Conservation (phyloP, 1,139 yeast genomes). For the Lodderomyces elongisporus region DNA sequence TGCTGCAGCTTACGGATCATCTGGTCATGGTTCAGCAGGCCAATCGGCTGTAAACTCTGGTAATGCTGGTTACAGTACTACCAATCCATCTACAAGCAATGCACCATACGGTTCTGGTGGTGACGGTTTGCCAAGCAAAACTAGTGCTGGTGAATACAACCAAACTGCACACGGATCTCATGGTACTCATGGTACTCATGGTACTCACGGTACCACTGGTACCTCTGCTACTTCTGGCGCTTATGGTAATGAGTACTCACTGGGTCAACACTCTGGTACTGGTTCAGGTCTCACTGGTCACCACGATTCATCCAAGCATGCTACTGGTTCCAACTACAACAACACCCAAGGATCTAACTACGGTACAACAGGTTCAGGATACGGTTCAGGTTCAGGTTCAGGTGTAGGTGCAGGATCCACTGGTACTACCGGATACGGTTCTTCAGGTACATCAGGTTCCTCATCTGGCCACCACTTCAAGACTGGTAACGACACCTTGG, state of each 20-base stretch:
- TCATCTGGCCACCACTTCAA: slow-evolving; percentile 15
- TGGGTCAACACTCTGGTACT: not conserved
- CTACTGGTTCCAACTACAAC: slow-evolving; percentile 4
- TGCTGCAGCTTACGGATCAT: slow-evolving; percentile 6
- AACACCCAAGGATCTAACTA: slow-evolving; percentile 1
- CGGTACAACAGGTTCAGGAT: slow-evolving; percentile 3
- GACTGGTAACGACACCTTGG: slow-evolving; percentile 29
- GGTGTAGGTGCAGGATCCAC: slow-evolving; percentile 3
- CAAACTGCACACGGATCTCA: not conserved
- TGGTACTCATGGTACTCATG: too few species aligned
- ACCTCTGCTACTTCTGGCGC: slow-evolving; percentile 5
- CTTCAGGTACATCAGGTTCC: slow-evolving; percentile 2
- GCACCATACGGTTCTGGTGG: slow-evolving; percentile 3
- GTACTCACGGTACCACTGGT: slow-evolving; percentile 1
- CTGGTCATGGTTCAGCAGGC: slow-evolving; percentile 3
- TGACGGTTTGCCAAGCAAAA: slow-evolving; percentile 4
- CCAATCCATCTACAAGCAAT: too few species aligned
- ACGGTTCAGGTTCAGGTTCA: slow-evolving; percentile 2
- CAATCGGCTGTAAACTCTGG: not conserved
- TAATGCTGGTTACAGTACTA: slow-evolving; percentile 4
- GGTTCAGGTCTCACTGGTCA: slow-evolving; percentile 2
- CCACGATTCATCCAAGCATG: slow-evolving; percentile 5
- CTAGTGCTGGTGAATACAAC: slow-evolving; percentile 1
- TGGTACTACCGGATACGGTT: slow-evolving; percentile 4
- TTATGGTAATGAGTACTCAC: not conserved